Conservation (phyloP, 768 basidiomycete genomes). For the Boletus sensibilis region DNA sequence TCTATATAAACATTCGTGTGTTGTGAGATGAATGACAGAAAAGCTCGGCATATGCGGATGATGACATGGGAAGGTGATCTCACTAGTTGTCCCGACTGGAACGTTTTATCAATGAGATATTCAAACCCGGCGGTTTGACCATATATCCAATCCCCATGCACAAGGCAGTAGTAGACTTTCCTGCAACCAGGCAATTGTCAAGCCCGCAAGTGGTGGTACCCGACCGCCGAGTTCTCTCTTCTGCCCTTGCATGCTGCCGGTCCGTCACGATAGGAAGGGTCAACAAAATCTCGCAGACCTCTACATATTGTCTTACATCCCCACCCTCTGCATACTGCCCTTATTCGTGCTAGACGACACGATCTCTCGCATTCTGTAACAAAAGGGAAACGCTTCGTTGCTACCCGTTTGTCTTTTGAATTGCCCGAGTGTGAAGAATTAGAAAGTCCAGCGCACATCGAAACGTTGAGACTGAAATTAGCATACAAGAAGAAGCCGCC, state of each 20-base stretch:
- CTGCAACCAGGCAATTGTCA: too few relatives aligned
- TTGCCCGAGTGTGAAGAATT: too few relatives aligned
- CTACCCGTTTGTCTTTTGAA: too few relatives aligned
- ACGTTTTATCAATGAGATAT: slow-evolving; percentile 47
- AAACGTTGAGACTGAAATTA: too few relatives aligned
- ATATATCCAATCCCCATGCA: slow-evolving; percentile 71
- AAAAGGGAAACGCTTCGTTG: background rate
- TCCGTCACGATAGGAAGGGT: background rate
- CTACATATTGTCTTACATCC: slow-evolving; percentile 18
- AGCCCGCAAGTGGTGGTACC: background rate
- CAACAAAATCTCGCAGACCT: slow-evolving; percentile 4
- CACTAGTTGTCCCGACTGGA: slow-evolving; percentile 54
- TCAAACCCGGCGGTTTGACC: slow-evolving; percentile 95
- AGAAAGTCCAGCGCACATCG: too few relatives aligned
- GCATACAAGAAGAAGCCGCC: too few relatives aligned
- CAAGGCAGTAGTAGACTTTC: slow-evolving; percentile 38
- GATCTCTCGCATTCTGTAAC: background rate
- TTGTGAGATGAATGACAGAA: background rate
- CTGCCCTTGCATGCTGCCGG: background rate
- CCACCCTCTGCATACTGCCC: slow-evolving; percentile 9
- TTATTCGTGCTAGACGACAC: background rate
- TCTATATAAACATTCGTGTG: too few relatives aligned
- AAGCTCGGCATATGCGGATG: background rate
- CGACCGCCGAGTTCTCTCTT: background rate
- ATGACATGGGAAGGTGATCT: slow-evolving; percentile 13